Conservation (phyloP, 441 rosid species). For the Adansonia grandidieri region DNA sequence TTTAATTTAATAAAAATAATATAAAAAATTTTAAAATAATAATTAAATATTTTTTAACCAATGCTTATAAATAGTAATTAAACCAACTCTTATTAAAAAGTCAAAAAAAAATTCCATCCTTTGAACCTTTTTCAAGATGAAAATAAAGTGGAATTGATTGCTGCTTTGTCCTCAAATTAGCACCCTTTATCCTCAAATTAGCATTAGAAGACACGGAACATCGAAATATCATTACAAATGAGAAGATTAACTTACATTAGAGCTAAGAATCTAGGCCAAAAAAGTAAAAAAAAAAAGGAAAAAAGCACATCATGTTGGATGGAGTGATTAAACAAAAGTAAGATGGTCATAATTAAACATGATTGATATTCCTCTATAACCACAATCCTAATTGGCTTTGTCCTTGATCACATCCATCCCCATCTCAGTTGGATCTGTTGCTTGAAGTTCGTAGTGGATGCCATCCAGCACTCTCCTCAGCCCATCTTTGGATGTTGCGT, state of each 20-base stretch:
- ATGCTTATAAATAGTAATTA: no score
- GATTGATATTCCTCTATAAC: not conserved
- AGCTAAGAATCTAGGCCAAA: conserved; percentile 30
- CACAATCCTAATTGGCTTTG: conserved; percentile 49
- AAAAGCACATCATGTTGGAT: conserved; percentile 30
- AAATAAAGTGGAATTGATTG: conserved; percentile 15
- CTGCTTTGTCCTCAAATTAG: conserved; percentile 19
- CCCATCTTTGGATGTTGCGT: conserved; percentile 86
- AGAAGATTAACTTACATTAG: conserved; percentile 41
- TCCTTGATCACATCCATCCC: conserved; percentile 75
- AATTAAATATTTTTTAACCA: no score
- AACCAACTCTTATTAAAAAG: no score
- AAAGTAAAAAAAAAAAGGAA: not conserved
- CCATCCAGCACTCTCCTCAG: conserved; percentile 82
- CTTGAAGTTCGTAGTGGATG: conserved; percentile 81
- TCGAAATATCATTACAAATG: conserved; percentile 36
- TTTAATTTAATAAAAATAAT: no score
- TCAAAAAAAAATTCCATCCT: no score
- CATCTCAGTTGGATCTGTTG: conserved; percentile 96
- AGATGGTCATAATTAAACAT: conserved; percentile 26
- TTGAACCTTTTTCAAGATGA: not conserved
- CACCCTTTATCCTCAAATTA: not conserved
- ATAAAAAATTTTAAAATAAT: no score
- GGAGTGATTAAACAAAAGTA: conserved; percentile 40
- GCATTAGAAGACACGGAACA: conserved; percentile 23